Evolutionary conservation across 768 basidiomycete species (phyloP).

Genomic region (Thelephora ganbajun): DNA sequence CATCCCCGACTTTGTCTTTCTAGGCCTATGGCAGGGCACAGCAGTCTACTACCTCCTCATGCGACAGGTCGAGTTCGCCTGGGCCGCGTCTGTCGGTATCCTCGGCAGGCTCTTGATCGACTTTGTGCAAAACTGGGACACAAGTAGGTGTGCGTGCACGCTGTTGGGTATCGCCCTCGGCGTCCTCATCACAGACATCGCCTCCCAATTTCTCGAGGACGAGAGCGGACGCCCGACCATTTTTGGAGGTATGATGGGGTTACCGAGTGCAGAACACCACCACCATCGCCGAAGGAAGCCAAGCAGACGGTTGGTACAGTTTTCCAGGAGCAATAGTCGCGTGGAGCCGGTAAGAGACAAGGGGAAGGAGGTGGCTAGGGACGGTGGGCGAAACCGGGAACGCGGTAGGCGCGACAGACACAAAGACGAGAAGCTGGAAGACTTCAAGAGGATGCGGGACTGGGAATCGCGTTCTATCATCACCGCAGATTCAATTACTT

Average conservation of each 20-base stretch:
- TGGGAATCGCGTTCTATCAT: conserved; percentile 18
- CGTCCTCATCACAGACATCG: conserved; percentile 54
- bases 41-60: conserved; percentile 54
- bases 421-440: conserved; percentile 6
- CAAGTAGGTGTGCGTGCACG: conserved; percentile 39
- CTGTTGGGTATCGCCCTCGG: conserved; percentile 57
- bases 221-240: conserved; percentile 8
- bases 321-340: background rate
- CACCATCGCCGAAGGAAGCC: background rate
- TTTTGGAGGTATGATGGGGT: conserved; percentile 9
- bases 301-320: background rate
- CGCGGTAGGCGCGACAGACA: conserved; percentile 5
- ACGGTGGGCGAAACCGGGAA: background rate
- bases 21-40: conserved; percentile 66
- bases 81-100: conserved; percentile 44
- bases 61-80: conserved; percentile 35
- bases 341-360: background rate
- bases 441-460: conserved; percentile 3
- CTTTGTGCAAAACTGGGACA: conserved; percentile 40
- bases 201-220: conserved; percentile 51
- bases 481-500: conserved; percentile 59
- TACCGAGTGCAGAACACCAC: conserved; percentile 5
- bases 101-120: conserved; percentile 51
- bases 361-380: background rate
- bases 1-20: conserved; percentile 46